Evolutionary conservation across 495 filamentous ascomycete species (phyloP), one percentile per base, ranked within the genome.

Genomic region (Apiosordaria backusii): DNA sequence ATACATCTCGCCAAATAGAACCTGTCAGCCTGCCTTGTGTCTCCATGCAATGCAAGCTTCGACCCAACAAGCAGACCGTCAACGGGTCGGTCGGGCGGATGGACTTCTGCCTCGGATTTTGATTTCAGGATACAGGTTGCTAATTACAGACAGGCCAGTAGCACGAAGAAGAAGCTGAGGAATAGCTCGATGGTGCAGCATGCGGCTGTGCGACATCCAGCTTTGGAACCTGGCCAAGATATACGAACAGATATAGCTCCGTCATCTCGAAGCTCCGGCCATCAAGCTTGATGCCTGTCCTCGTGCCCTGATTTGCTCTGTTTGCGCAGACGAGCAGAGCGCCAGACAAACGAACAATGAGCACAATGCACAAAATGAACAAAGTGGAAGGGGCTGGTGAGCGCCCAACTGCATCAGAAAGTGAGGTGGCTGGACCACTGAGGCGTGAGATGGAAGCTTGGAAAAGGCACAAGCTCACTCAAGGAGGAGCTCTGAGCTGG

Each of bases 351-450:
- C 35, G 16, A 15, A 45, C 35, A 45, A 45, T 45, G 10, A 13
- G 1, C 35, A 45, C 35, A 45, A 45, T 18, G 35, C 35, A 45
- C 13, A 45, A 45, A 45, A 45, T 45, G 35, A 45, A 13, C 35
- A 45, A 45, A 45, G 35, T 45, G 35, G 58, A 53, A 52, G 18
- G 27, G 55, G 60, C 61, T 23, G 50, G 16, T 23, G 59, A 13
- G 27, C 19, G 23, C 10, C 29, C 29, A 52, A 53, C 40, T 45
- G 35, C 6, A 45, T 45, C 35, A 45, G 5, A 73, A 77, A 72
- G 57, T 57, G 53, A 67, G 68, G 74, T 61, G 75, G 75, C 61
- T 76, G 75, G 75, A 68, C 63, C 61, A 67, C 18, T 66, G 63
- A 61, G 26, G 61, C 35, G 21, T 23, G 64, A 10, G 57, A 57